Evolutionary conservation across 306 rosid genomes (phyloP).

Genomic region (Lotus japonicus): DNA sequence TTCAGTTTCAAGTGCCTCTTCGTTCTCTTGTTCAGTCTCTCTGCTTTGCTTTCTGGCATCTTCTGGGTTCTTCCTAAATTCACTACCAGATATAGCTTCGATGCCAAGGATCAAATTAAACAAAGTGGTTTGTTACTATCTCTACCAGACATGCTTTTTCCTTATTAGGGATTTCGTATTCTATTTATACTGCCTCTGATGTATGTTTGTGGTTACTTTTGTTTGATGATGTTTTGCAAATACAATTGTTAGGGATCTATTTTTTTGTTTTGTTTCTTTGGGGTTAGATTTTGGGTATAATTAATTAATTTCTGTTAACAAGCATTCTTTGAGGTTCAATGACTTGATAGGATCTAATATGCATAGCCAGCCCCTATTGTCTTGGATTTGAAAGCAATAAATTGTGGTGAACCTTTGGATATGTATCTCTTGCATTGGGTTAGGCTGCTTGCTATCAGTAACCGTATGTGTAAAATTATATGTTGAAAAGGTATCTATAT

Average conservation of each 20-base stretch:
- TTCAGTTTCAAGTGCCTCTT: slow-evolving; percentile 71
- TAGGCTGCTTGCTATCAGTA: background rate
- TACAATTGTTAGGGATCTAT: background rate
- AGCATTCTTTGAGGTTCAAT: background rate
- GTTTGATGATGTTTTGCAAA: background rate
- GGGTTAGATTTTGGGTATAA: background rate
- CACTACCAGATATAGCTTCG: slow-evolving; percentile 31
- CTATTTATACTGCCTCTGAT: background rate
- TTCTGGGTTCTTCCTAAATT: slow-evolving; percentile 72
- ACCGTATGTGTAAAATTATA: too few relatives aligned
- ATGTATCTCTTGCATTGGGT: background rate
- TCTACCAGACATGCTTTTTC: too few relatives aligned
- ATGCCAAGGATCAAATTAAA: slow-evolving; percentile 55
- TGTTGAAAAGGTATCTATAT: background rate
- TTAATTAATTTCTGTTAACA: slow-evolving; percentile 1
- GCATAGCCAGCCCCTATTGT: background rate
- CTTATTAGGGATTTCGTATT: background rate
- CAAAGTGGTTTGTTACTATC: slow-evolving; percentile 42
- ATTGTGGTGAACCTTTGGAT: background rate
- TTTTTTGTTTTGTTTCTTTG: background rate
- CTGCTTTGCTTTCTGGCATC: slow-evolving; percentile 62
- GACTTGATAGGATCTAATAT: background rate
- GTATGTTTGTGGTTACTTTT: slow-evolving; percentile 2
- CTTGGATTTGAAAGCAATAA: background rate
- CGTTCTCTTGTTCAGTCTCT: slow-evolving; percentile 46